Evolutionary conservation across 805 yeast genomes (phyloP), one percentile per base, ranked within the genome.

Genomic region (Kluyveromyces nonfermentans): DNA sequence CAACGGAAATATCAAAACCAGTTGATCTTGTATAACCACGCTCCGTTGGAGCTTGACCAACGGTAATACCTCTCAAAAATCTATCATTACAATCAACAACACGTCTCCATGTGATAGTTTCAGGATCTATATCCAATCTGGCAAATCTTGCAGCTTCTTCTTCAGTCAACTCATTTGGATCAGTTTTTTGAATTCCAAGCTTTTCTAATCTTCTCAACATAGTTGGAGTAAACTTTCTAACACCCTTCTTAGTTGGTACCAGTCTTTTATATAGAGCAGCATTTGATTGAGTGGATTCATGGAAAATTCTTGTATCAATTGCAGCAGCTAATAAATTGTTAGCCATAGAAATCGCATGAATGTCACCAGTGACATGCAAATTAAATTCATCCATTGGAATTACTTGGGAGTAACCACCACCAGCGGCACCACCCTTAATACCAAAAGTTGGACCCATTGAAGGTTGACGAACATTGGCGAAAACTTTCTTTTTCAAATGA

Each of bases 381-480:
- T 83, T 83, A 70, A 83, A 83, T 60, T 83, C 93, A 64, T 83
- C 90, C 93, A 83, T 83, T 50, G 93, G 93, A 60, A 83, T 82
- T 28, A 83, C 93, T 65, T 83, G 90, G 22, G 93, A 80, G 60
- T 82, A 83, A 47, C 93, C 93, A 63, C 93, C 90, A 62, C 93
- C 93, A 7, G 93, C 93, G 53, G 93, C 93, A 67, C 93, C 93
- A 65, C 93, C 93, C 63, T 83, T 83, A 53, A 83, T 82, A 68
- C 93, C 93, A 57, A 83, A 83, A 16, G 93, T 83, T 51, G 93
- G 93, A 44, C 93, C 93, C 89, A 83, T 82, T 7, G 88, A 80
- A 20, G 93, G 93, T 62, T 83, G 93, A 71, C 93, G 77, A 42
- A 83, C 93, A 59, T 82, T 83, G 50, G 90, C 93, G 58, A 83